Evolutionary conservation across 352 stramenopile genomes (phyloP), one percentile per base, ranked within the genome.

Genomic region (Hyaloperonospora arabidopsidis): DNA sequence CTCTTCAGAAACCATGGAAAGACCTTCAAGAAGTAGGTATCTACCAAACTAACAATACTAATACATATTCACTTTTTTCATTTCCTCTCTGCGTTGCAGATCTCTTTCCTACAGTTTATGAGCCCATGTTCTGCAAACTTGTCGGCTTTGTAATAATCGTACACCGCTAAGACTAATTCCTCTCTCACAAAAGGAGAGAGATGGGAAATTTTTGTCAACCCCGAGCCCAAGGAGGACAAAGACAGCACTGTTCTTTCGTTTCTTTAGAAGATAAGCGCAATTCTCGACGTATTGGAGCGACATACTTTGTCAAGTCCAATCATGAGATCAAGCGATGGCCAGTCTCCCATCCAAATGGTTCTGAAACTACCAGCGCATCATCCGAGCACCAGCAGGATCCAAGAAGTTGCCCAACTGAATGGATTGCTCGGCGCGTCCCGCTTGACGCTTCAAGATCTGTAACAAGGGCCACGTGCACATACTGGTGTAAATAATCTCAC

Each of bases 121-220:
- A 43, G 36, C 36, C 36, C 36, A 43, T 2, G 36, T 43, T 43
- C 15, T 43, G 36, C 36, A 43, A 43, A 19, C 36, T 43, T 43
- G 36, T 43, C 36, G 36, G 15, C 5, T 7, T 18, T 11, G 15
- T 21, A 43, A 15, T 15, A 43, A 32, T 6, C 36, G 36, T 43
- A 43, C 12, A 43, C 36, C 15, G 15, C 15, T 19, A 22, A 18
- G 36, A 43, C 15, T 18, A 10, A 43, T 19, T 17, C 25, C 6
- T 3, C 36, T 17, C 15, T 43, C 36, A 43, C 14, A 6, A 17
- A 19, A 19, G 7, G 18, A 43, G 25, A 21, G 36, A 10, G 6
- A 43, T 43, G 18, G 36, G 19, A 43, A 18, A 0, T 2, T 19
- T 19, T 19, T 0, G 15, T 18, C 15, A 43, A 17, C 36, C 36